A percentile compares a stretch with the other conserved stretches of the same genome.
Evolutionary conservation across 441 rosid species (phyloP).

Genomic region (Brassica hybrid): DNA sequence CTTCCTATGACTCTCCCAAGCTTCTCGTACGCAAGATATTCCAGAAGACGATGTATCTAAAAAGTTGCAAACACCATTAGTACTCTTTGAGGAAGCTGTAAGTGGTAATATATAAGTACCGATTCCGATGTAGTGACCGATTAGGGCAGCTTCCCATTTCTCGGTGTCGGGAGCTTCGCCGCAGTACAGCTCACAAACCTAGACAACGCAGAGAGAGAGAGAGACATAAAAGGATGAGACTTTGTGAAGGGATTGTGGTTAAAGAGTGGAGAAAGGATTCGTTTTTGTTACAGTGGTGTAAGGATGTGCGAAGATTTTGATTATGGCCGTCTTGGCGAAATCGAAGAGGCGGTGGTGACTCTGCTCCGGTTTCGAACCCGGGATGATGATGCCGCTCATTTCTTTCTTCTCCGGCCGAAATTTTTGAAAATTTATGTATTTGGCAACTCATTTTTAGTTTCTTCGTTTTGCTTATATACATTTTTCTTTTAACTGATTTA

Average conservation of each 20-base stretch:
- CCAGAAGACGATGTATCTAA: conserved; percentile 72
- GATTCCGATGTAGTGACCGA: conserved; percentile 79
- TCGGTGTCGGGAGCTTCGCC: conserved; percentile 67
- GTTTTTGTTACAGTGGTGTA: conserved; percentile 62
- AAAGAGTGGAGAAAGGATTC: not conserved
- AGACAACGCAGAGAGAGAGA: not conserved
- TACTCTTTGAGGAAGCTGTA: not conserved
- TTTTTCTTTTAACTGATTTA: too few species aligned
- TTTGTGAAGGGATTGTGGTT: conserved; percentile 17
- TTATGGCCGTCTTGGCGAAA: conserved; percentile 78
- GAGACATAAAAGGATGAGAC: conserved; percentile 20
- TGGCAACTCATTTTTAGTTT: too few species aligned
- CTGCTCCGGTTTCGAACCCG: conserved; percentile 66
- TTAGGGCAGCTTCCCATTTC: conserved; percentile 54
- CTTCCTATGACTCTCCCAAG: conserved; percentile 86
- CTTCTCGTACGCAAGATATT: conserved; percentile 62
- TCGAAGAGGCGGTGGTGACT: conserved; percentile 86
- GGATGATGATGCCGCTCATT: conserved; percentile 48
- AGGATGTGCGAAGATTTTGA: conserved; percentile 88
- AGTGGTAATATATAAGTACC: conserved; percentile 47
- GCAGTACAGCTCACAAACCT: conserved; percentile 92
- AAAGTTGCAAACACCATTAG: not conserved
- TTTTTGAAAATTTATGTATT: too few species aligned
- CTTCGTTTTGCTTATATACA: too few species aligned
- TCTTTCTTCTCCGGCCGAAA: conserved; percentile 20